A percentile compares a stretch with the other conserved stretches of the same genome.
phyloP scores from a whole-genome alignment of 2,329 filamentous ascomycete genomes.

The Triangularia verruculosa region DNA sequence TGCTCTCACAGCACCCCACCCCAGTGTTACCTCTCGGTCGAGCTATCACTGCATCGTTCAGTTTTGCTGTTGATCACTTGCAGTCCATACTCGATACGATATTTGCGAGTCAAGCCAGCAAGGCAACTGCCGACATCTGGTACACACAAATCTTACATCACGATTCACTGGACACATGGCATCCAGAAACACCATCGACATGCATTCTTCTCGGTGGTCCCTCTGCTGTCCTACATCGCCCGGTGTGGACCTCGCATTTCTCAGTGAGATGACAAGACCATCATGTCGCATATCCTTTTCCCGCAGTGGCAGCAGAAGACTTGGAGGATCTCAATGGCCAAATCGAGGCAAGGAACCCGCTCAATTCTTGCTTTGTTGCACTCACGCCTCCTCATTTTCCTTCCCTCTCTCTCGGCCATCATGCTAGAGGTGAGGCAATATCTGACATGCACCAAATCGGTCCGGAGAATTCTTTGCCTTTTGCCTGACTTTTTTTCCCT shows the following conservation, averaged over 20 bases:
- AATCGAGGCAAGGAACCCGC: neutral
- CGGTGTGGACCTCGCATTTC: neutral
- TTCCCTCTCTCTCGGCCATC: neutral
- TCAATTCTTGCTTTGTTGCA: neutral
- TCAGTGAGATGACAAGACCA: neutral
- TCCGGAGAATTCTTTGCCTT: neutral
- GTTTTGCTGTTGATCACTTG: neutral
- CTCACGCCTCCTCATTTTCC: neutral
- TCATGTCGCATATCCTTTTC: neutral
- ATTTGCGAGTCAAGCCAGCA: neutral
- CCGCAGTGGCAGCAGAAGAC: neutral
- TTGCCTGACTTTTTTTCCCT: neutral
- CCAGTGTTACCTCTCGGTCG: neutral
- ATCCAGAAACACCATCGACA: neutral
- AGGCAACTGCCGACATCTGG: neutral
- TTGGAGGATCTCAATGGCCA: neutral
- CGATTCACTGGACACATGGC: neutral
- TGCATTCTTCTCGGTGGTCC: neutral
- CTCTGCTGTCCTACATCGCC: neutral
- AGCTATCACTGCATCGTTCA: neutral
- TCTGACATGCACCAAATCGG: neutral
- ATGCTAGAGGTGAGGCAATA: neutral
- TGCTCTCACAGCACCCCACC: neutral
- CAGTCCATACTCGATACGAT: neutral
- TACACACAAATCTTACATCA: neutral